phyloP scores from a whole-genome alignment of 2,329 filamentous ascomycete genomes.

The Epichloe hybrida region DNA sequence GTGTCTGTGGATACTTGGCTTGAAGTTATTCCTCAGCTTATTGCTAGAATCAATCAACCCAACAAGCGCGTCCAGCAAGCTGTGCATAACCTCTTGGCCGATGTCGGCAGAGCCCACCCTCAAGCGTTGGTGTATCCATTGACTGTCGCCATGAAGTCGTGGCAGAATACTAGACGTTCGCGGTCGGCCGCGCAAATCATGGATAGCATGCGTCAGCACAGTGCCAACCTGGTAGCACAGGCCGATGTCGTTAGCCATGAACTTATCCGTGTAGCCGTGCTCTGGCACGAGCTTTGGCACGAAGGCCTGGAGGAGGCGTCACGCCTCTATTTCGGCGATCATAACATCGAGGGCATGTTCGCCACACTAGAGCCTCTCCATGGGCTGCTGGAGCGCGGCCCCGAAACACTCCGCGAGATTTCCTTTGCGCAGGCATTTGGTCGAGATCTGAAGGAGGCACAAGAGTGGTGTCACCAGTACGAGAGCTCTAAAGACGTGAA shows the following conservation, averaged over 20 bases:
- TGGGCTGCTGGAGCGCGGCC: constrained; percentile 77
- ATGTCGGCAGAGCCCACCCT: constrained; percentile 87
- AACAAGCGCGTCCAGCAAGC: constrained; percentile 78
- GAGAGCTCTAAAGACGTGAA: constrained; percentile 78
- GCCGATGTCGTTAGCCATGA: constrained; percentile 92
- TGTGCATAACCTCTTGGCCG: constrained; percentile 81
- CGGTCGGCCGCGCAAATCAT: constrained; percentile 87
- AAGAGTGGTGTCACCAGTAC: constrained; percentile 92
- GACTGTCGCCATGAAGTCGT: constrained; percentile 94
- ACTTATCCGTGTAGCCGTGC: constrained; percentile 86
- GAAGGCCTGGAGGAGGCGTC: constrained; percentile 96
- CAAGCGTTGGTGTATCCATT: constrained; percentile 94
- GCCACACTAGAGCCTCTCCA: constrained; percentile 79
- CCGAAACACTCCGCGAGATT: constrained; percentile 87
- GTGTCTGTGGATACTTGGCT: constrained; percentile 98
- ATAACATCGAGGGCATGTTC: constrained; percentile 98
- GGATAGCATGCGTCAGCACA: constrained; percentile 96
- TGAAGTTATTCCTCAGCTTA: constrained; percentile 92
- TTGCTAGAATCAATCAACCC: constrained; percentile 93
- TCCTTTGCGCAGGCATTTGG: constrained; percentile 97
- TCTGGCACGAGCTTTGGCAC: constrained; percentile 99
- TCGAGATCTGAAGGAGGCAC: constrained; percentile 83
- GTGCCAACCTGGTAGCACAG: constrained; percentile 82
- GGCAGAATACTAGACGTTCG: constrained; percentile 66
- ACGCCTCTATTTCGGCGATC: constrained; percentile 89